phyloP scores from a whole-genome alignment of 2,329 filamentous ascomycete species.

The Biscogniauxia sp. region DNA sequence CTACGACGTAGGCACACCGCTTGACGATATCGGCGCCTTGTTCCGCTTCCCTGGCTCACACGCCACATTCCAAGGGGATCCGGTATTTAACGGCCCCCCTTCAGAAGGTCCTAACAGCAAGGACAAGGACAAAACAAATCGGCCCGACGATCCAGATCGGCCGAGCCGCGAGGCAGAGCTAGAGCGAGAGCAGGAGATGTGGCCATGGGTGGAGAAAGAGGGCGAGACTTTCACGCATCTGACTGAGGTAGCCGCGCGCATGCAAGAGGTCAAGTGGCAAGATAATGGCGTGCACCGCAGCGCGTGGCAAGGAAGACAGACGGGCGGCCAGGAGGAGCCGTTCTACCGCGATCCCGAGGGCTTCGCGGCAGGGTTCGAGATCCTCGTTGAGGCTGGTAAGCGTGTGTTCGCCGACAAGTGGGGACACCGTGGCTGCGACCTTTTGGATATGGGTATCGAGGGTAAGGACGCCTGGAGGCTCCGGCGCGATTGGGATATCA shows the following conservation, averaged over 20 bases:
- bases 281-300: slow-evolving; percentile 31
- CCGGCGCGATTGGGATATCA: slow-evolving; percentile 37
- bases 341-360: slow-evolving; percentile 41
- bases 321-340: slow-evolving; percentile 42
- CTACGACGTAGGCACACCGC: slow-evolving; percentile 39
- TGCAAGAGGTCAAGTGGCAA: slow-evolving; percentile 30
- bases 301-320: slow-evolving; percentile 41
- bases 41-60: slow-evolving; percentile 38
- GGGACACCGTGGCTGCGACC: slow-evolving; percentile 40
- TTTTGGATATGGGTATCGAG: slow-evolving; percentile 30
- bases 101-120: slow-evolving; percentile 2
- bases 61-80: slow-evolving; percentile 34
- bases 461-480: slow-evolving; percentile 37
- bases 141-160: slow-evolving; percentile 10
- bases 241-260: slow-evolving; percentile 32
- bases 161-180: slow-evolving; percentile 28
- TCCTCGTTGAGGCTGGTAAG: slow-evolving; percentile 34
- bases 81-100: slow-evolving; percentile 23
- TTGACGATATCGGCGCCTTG: slow-evolving; percentile 43
- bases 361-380: slow-evolving; percentile 34
- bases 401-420: slow-evolving; percentile 40
- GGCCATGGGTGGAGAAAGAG: slow-evolving; percentile 32
- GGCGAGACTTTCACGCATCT: slow-evolving; percentile 37
- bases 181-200: slow-evolving; percentile 29
- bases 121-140: not conserved